Evolutionary conservation across 495 filamentous ascomycete species (phyloP).

Genomic region (Aspergillus haitiensis): DNA sequence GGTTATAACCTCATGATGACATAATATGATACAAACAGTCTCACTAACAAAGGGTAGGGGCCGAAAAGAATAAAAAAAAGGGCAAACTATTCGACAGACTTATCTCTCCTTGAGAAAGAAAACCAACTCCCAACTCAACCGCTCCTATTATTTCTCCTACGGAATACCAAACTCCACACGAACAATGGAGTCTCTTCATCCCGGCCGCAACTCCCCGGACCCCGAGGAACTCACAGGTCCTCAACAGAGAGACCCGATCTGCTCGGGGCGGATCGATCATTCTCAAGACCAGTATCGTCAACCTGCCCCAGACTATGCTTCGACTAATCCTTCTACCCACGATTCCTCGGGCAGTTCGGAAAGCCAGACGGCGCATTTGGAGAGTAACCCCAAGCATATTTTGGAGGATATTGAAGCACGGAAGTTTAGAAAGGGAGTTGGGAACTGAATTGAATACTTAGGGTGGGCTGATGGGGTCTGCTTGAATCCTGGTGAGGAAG

Average conservation of each 20-base stretch:
- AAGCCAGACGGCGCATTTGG: constrained; percentile 29
- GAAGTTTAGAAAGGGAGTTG: constrained; percentile 56
- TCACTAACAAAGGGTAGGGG: too few species aligned
- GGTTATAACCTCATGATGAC: too few species aligned
- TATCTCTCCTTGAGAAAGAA: constrained; percentile 1
- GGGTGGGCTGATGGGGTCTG: not conserved
- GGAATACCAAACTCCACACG: constrained; percentile 12
- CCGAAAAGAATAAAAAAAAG: too few species aligned
- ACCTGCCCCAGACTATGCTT: constrained; percentile 34
- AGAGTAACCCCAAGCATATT: constrained; percentile 67
- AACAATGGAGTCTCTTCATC: constrained; percentile 40
- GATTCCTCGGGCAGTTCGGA: constrained; percentile 16
- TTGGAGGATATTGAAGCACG: constrained; percentile 67
- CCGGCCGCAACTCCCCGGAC: constrained; percentile 79
- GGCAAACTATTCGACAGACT: constrained; percentile 1
- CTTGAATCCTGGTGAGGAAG: not conserved
- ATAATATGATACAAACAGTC: too few species aligned
- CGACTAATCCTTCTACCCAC: not conserved
- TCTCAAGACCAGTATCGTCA: constrained; percentile 27
- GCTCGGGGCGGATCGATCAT: constrained; percentile 56
- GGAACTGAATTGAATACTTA: constrained; percentile 14
- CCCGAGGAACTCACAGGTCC: constrained; percentile 65
- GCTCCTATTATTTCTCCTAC: too few species aligned
- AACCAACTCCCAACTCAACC: too few species aligned
- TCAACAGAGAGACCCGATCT: constrained; percentile 60